Conservation (phyloP, 768 basidiomycete species). For the Tricholoma matsutake region DNA sequence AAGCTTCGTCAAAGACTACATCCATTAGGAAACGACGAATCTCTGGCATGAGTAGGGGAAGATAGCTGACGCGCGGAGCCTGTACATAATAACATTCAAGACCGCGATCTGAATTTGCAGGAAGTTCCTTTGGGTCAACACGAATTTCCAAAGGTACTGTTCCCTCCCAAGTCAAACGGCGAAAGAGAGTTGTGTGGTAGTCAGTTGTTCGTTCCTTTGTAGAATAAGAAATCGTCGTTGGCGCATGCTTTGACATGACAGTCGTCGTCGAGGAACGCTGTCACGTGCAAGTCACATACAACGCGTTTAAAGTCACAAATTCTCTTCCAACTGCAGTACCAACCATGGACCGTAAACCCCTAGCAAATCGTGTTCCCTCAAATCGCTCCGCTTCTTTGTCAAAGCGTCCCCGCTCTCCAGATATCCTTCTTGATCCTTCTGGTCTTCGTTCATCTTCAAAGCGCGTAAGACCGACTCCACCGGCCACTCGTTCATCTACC, state of each 20-base stretch:
- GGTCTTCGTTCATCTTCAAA: constrained; percentile 28
- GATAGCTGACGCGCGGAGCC: constrained; percentile 89
- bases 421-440: constrained; percentile 34
- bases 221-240: constrained; percentile 24
- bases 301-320: constrained; percentile 11
- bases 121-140: constrained; percentile 85
- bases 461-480: constrained; percentile 38
- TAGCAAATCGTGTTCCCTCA: constrained; percentile 38
- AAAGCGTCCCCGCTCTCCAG: constrained; percentile 54
- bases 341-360: constrained; percentile 46
- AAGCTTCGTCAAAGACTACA: constrained; percentile 86
- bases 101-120: constrained; percentile 85
- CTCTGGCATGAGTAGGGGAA: constrained; percentile 88
- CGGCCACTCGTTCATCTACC: constrained; percentile 30
- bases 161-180: constrained; percentile 88
- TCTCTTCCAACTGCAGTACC: constrained; percentile 41
- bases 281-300: constrained; percentile 2
- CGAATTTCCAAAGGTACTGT: constrained; percentile 87
- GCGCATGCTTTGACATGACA: constrained; percentile 24
- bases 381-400: constrained; percentile 27
- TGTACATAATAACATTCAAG: constrained; percentile 89
- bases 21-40: constrained; percentile 87
- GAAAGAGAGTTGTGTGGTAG: constrained; percentile 75
- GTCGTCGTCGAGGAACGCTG: too few species aligned
- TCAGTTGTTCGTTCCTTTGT: constrained; percentile 41